Percentiles rank a stretch among this genome's conserved stretches.
Conservation (phyloP, 192 early-diverging fungal species). For the Coemansia sp. region DNA sequence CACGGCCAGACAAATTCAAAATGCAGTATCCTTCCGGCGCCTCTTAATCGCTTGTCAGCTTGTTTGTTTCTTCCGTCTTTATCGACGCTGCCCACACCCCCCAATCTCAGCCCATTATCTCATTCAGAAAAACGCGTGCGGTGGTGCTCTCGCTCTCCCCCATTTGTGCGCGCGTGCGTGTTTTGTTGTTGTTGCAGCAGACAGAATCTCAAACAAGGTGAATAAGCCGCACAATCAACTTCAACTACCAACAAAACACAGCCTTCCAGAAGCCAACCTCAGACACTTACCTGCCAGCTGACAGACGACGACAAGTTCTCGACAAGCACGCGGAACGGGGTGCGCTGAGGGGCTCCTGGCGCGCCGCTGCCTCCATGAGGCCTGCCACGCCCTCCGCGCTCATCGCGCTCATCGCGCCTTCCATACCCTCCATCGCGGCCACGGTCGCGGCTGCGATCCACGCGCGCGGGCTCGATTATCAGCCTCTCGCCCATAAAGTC, state of each 20-base stretch:
- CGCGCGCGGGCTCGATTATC: slow-evolving; percentile 80
- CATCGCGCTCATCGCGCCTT: slow-evolving; percentile 44
- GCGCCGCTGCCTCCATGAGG: slow-evolving; percentile 48
- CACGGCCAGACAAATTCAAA: not conserved
- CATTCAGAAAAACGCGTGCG: too few species aligned
- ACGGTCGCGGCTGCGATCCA: slow-evolving; percentile 59
- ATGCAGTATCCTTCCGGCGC: not conserved
- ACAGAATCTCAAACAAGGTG: too few species aligned
- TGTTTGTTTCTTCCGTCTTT: too few species aligned
- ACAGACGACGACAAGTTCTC: slow-evolving; percentile 80
- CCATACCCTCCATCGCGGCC: slow-evolving; percentile 22
- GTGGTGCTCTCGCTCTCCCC: too few species aligned
- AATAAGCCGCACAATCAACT: too few species aligned
- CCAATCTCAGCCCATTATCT: too few species aligned
- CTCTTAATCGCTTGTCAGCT: not conserved
- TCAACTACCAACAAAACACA: too few species aligned
- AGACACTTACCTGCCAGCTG: slow-evolving; percentile 73
- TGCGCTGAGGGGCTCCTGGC: slow-evolving; percentile 48
- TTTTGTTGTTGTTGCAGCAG: too few species aligned
- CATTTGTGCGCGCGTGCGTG: too few species aligned
- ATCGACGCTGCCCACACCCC: too few species aligned
- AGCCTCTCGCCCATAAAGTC: slow-evolving; percentile 85
- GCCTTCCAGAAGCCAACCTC: not conserved
- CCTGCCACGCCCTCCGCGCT: slow-evolving; percentile 23
- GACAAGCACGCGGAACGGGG: slow-evolving; percentile 74